These are phyloP conservation scores for Ophiostoma populinum DNA, from an alignment of 2,329 filamentous ascomycete genomes.

Conservation along the genomic window DNA sequence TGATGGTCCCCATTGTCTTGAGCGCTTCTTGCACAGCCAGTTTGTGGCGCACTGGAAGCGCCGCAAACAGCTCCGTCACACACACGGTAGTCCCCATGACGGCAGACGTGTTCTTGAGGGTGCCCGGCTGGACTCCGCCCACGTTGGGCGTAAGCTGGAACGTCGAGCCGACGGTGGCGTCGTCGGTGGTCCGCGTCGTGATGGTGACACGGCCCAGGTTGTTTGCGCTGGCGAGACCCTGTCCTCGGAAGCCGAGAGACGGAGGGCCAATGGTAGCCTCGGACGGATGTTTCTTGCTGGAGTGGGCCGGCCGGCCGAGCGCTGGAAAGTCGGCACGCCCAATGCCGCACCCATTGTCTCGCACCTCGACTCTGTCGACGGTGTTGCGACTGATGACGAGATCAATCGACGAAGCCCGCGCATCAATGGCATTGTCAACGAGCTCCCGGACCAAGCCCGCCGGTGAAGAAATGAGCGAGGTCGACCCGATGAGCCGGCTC, in stretches of 20 bases:
- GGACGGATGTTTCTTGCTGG: slow-evolving; percentile 39
- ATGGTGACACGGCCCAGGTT: slow-evolving; percentile 41
- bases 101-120: slow-evolving; percentile 25
- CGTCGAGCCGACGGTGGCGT: slow-evolving; percentile 37
- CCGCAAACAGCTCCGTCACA: slow-evolving; percentile 39
- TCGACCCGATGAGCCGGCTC: slow-evolving; percentile 40
- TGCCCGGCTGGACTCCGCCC: slow-evolving; percentile 21
- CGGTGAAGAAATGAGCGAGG: slow-evolving; percentile 41
- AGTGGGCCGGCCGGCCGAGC: slow-evolving; percentile 50
- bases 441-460: slow-evolving; percentile 56
- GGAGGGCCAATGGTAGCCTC: slow-evolving; percentile 28
- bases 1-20: slow-evolving; percentile 40
- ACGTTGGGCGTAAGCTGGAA: slow-evolving; percentile 24
- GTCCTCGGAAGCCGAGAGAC: slow-evolving; percentile 60
- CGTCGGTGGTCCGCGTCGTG: slow-evolving; percentile 44
- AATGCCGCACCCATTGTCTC: slow-evolving; percentile 61
- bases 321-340: slow-evolving; percentile 38
- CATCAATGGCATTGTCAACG: slow-evolving; percentile 61
- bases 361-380: slow-evolving; percentile 50
- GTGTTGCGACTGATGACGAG: slow-evolving; percentile 48
- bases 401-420: slow-evolving; percentile 47
- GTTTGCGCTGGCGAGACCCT: slow-evolving; percentile 51
- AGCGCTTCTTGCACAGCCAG: slow-evolving; percentile 36
- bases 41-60: slow-evolving; percentile 46
- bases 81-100: slow-evolving; percentile 53